These are phyloP conservation scores for Dryadomyces quercus-mongolicae DNA, from an alignment of 2,329 filamentous ascomycete species.

Conservation along the genomic window DNA sequence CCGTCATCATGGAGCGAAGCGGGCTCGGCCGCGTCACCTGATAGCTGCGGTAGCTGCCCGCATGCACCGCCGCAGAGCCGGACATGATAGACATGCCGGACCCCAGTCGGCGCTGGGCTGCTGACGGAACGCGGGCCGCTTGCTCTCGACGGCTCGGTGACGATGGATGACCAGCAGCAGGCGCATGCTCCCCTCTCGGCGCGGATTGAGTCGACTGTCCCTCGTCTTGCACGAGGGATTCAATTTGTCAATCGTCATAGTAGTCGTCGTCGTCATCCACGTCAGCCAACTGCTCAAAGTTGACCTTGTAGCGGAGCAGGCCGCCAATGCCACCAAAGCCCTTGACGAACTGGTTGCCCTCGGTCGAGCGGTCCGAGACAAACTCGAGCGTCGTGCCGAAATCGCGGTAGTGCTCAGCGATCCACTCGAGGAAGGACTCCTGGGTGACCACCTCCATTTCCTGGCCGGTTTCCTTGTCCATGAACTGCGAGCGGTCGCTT, in stretches of 20 bases:
- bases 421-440: constrained; percentile 96
- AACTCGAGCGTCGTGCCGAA: constrained; percentile 95
- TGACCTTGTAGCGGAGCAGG: constrained; percentile 97
- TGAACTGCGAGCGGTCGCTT: constrained; percentile 66
- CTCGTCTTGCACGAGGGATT: constrained; percentile 81
- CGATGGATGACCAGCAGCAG: constrained; percentile 6
- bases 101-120: constrained; percentile 30
- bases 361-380: constrained; percentile 91
- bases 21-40: constrained; percentile 52
- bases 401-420: constrained; percentile 96
- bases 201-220: constrained; percentile 56
- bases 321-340: constrained; percentile 98
- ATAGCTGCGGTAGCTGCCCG: constrained; percentile 30
- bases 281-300: constrained; percentile 97
- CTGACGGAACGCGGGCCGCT: constrained; percentile 17
- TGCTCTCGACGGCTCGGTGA: not conserved
- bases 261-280: constrained; percentile 88
- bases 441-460: constrained; percentile 92
- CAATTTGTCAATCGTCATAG: constrained; percentile 82
- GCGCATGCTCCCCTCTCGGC: constrained; percentile 13
- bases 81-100: not conserved
- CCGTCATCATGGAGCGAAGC: constrained; percentile 56
- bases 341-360: constrained; percentile 99
- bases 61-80: constrained; percentile 25
- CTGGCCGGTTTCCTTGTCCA: constrained; percentile 89